phyloP scores from a whole-genome alignment of 352 stramenopile genomes.

The Phytophthora pini region DNA sequence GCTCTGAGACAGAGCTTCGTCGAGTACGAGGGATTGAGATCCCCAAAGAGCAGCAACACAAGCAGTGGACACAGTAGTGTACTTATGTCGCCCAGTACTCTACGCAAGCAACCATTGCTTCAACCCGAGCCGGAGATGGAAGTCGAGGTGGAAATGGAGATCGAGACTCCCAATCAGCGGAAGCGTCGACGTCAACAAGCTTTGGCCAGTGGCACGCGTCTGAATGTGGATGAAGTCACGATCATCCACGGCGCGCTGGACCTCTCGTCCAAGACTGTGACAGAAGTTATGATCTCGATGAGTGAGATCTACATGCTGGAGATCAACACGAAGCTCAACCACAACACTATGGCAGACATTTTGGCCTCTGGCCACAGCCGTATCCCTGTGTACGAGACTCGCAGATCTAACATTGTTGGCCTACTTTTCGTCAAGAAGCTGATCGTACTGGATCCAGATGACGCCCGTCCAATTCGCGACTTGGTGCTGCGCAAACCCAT shows the following conservation, averaged over 20 bases:
- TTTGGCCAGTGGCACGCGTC: slow-evolving; percentile 42
- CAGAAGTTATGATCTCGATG: slow-evolving; percentile 91
- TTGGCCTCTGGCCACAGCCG: slow-evolving; percentile 87
- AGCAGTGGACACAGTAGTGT: slow-evolving; percentile 24
- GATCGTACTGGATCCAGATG: slow-evolving; percentile 89
- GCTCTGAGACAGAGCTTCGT: slow-evolving; percentile 44
- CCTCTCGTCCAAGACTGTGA: slow-evolving; percentile 86
- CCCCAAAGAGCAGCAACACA: slow-evolving; percentile 10
- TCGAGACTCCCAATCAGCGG: slow-evolving; percentile 23
- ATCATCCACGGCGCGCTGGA: slow-evolving; percentile 93
- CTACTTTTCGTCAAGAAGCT: slow-evolving; percentile 91
- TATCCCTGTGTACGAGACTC: slow-evolving; percentile 90
- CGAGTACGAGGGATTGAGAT: slow-evolving; percentile 19
- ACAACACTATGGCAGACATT: slow-evolving; percentile 82
- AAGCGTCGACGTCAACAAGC: slow-evolving; percentile 40
- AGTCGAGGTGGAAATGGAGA: slow-evolving; percentile 18
- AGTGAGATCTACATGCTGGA: slow-evolving; percentile 89
- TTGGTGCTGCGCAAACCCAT: slow-evolving; percentile 80
- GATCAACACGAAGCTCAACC: slow-evolving; percentile 74
- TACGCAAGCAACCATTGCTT: slow-evolving; percentile 35
- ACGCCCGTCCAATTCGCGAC: slow-evolving; percentile 67
- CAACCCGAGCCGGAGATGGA: slow-evolving; percentile 29
- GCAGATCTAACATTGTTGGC: slow-evolving; percentile 83
- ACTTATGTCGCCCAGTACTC: slow-evolving; percentile 28
- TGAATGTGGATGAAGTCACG: slow-evolving; percentile 90